Base-by-base conservation (phyloP, 225 moss, liverwort and hornwort genomes). In the Climacium dendroides region DNA sequence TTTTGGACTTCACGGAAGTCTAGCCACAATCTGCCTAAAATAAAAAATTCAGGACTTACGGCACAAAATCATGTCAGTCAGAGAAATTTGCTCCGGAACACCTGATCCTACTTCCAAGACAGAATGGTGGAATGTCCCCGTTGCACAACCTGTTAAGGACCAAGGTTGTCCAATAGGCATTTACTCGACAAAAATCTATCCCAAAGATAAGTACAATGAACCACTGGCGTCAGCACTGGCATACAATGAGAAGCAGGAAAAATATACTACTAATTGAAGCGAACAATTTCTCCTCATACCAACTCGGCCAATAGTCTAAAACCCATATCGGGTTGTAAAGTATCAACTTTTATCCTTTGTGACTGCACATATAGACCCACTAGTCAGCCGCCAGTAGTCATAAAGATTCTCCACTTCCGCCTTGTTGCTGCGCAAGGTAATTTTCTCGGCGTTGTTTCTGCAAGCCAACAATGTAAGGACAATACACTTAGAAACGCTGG, bases 391-490 rank as follows among this genome's bases (percentile, higher is more conserved):
- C 79, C 58, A 74, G 85, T 85, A 85, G 88, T 93, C 86, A 94
- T 89, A 93, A 82, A 82, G 94, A 94, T 52, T 94, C 94, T 86
- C 88, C 94, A 83, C 93, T 92, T 88, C 94, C 97, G 23, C 96
- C 96, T 92, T 97, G 98, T 93, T 98, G 96, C 90, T 96, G 96
- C n/a, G 98, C 97, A 83, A 97, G 92, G 86, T 98, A 98, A 90
- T 91, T 95, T 88, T 96, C 98, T 86, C 98, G 94, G 66, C 97
- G 96, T 80, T 97, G 96, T 92, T 98, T 98, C 98, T 98, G 97
- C 87, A 79, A 72, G 78, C 39, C 71, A 75, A 85, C 61, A 55
- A 83, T 58, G 61, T n/a, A 50, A 83, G 83, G 60, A 41, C 43
- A 71, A 73, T 29, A 76, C 64, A 81, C 45, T 91, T 39, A 90